Percentiles rank a stretch among this genome's conserved stretches.
phyloP scores from a whole-genome alignment of 2,329 filamentous ascomycete genomes.

The Colletotrichum tabaci region DNA sequence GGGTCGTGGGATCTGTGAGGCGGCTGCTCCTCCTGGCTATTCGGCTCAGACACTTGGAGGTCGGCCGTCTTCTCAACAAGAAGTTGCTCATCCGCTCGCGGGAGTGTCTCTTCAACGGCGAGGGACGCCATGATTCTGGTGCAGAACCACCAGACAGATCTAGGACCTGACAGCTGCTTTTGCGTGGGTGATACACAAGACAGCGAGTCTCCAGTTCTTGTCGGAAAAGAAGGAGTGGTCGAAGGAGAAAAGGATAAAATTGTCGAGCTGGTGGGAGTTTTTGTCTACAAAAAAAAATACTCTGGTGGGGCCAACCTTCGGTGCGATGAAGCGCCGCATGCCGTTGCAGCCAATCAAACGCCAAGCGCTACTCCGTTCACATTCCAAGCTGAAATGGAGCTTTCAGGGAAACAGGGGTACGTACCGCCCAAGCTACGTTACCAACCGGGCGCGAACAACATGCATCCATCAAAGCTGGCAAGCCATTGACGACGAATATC shows the following conservation, averaged over 20 bases:
- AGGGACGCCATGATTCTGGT: slow-evolving; percentile 32
- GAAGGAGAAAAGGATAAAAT: not conserved
- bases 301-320: slow-evolving; percentile 30
- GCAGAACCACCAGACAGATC: not conserved
- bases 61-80: slow-evolving; percentile 46
- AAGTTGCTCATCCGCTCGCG: slow-evolving; percentile 39
- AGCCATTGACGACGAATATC: slow-evolving; percentile 6
- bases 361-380: not conserved
- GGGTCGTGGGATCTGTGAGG: slow-evolving; percentile 81
- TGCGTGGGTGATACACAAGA: slow-evolving; percentile 17
- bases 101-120: slow-evolving; percentile 14
- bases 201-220: slow-evolving; percentile 19
- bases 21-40: slow-evolving; percentile 53
- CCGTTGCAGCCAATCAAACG: slow-evolving; percentile 25
- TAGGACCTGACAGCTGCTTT: slow-evolving; percentile 2
- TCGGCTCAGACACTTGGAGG: slow-evolving; percentile 42
- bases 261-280: slow-evolving; percentile 26
- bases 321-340: slow-evolving; percentile 24
- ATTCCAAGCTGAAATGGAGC: not conserved
- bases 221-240: slow-evolving; percentile 13
- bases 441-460: not conserved
- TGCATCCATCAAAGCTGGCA: not conserved
- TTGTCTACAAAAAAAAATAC: slow-evolving; percentile 24
- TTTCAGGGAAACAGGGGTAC: not conserved
- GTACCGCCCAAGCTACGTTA: not conserved